A percentile compares a stretch with the other conserved stretches of the same genome.
These are phyloP conservation scores for Phtheirospermum japonicum DNA, from an alignment of 257 asterid species.

Conservation along the genomic window DNA sequence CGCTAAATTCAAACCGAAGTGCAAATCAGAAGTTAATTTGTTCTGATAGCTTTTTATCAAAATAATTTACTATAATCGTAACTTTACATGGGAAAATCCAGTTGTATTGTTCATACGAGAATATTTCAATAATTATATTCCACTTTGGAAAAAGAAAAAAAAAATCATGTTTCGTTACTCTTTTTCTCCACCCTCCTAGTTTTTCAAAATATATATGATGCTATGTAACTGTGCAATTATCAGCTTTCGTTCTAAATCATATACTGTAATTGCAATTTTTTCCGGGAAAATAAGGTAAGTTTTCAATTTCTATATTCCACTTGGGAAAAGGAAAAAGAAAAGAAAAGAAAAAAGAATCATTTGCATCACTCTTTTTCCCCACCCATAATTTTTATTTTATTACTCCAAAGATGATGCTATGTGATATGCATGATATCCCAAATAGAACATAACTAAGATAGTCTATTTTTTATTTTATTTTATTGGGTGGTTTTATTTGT, in stretches of 20 bases:
- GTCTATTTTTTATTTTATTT: not conserved
- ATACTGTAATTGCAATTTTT: no score
- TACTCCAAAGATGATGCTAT: not conserved
- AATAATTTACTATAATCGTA: not conserved
- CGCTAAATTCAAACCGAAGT: not conserved
- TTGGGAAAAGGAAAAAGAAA: no score
- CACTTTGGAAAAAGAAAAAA: not conserved
- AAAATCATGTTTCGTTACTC: not conserved
- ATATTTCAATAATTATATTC: not conserved
- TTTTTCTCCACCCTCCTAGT: not conserved
- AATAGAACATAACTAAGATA: not conserved
- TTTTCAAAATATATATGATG: no score
- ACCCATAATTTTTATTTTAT: no score
- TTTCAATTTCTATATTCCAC: no score
- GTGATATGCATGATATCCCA: not conserved
- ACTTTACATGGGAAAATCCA: not conserved
- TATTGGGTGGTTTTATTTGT: slow-evolving; percentile 15
- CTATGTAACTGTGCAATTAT: no score
- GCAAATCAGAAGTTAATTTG: not conserved
- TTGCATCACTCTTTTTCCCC: no score
- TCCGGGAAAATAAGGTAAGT: no score
- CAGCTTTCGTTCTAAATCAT: no score
- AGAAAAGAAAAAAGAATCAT: no score
- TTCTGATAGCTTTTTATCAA: not conserved
- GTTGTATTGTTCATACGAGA: not conserved